Evolutionary conservation across 2,329 filamentous ascomycete genomes (phyloP).

Genomic region (Neofusicoccum kwambonambiense): DNA sequence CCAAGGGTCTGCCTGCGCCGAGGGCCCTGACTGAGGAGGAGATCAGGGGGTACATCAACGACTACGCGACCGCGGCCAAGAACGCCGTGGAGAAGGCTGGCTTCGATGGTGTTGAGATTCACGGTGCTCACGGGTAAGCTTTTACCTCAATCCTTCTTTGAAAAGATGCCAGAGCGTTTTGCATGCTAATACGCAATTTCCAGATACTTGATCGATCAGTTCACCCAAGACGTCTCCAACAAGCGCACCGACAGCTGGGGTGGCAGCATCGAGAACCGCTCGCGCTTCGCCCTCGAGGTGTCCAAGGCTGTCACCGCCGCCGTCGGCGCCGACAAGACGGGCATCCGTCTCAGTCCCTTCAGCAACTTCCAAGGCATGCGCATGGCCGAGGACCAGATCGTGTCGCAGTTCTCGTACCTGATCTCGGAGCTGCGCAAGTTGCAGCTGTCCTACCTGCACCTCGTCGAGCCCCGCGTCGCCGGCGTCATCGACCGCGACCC

Average conservation of each 20-base stretch:
- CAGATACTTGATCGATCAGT: slow-evolving; percentile 67
- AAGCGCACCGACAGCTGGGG: slow-evolving; percentile 51
- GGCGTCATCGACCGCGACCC: slow-evolving; percentile 39
- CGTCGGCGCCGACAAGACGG: slow-evolving; percentile 54
- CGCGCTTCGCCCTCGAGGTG: slow-evolving; percentile 55
- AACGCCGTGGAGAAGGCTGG: slow-evolving; percentile 49
- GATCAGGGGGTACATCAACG: slow-evolving; percentile 36
- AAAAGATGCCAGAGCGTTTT: too few relatives aligned
- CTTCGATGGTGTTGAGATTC: slow-evolving; percentile 61
- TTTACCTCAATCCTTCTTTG: not conserved
- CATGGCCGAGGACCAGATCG: slow-evolving; percentile 56
- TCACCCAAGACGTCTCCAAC: slow-evolving; percentile 61
- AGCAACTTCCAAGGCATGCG: slow-evolving; percentile 62
- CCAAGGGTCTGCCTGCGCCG: slow-evolving; percentile 34
- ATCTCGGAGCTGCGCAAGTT: slow-evolving; percentile 51
- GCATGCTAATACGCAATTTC: not conserved
- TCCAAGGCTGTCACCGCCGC: slow-evolving; percentile 49
- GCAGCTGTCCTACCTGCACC: slow-evolving; percentile 60
- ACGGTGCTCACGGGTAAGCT: slow-evolving; percentile 56
- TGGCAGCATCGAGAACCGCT: slow-evolving; percentile 52
- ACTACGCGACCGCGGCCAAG: slow-evolving; percentile 45
- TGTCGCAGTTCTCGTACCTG: slow-evolving; percentile 61
- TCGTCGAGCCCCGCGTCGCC: slow-evolving; percentile 56
- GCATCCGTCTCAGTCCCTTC: slow-evolving; percentile 61
- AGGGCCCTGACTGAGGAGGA: slow-evolving; percentile 40